These are phyloP conservation scores for Globisporangium polare DNA, from an alignment of 352 stramenopile genomes.

Conservation along the genomic window DNA sequence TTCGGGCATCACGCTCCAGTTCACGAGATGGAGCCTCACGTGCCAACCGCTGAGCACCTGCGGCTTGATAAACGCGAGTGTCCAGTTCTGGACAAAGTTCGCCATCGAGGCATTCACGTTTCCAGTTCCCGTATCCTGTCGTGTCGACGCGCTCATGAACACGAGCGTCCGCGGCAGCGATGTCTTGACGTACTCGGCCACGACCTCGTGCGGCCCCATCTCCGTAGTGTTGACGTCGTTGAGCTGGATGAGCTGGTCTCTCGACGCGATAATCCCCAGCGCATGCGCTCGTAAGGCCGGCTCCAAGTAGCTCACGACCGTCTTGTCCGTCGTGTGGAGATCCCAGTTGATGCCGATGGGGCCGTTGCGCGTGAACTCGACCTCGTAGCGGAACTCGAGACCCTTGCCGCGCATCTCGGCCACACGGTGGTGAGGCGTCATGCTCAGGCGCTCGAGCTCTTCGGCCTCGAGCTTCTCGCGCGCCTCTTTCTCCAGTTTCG, in stretches of 20 bases:
- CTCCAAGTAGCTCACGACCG: slow-evolving; percentile 60
- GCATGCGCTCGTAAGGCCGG: slow-evolving; percentile 38
- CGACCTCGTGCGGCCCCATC: slow-evolving; percentile 49
- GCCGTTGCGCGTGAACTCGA: slow-evolving; percentile 45
- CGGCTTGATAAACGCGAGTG: slow-evolving; percentile 39
- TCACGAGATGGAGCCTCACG: slow-evolving; percentile 47
- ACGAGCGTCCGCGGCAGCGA: slow-evolving; percentile 45
- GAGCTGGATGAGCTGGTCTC: slow-evolving; percentile 57
- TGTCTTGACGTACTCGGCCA: slow-evolving; percentile 43
- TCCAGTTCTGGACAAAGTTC: slow-evolving; percentile 41
- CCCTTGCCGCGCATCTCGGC: slow-evolving; percentile 34
- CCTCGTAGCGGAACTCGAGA: slow-evolving; percentile 65
- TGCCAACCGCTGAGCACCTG: slow-evolving; percentile 45
- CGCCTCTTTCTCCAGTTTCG: slow-evolving; percentile 24
- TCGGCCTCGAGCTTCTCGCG: slow-evolving; percentile 33
- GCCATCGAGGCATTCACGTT: not conserved
- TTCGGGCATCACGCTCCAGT: slow-evolving; percentile 47
- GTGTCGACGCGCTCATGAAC: slow-evolving; percentile 31
- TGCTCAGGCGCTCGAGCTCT: slow-evolving; percentile 43
- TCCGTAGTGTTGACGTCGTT: slow-evolving; percentile 62
- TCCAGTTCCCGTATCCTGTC: slow-evolving; percentile 13
- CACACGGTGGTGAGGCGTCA: slow-evolving; percentile 47
- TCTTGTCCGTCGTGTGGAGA: slow-evolving; percentile 39
- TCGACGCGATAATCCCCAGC: slow-evolving; percentile 43
- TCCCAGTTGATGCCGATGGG: slow-evolving; percentile 76